Percentiles rank a stretch among this genome's conserved stretches.
Conservation (phyloP, 768 basidiomycete genomes). For the Boletus insuetus region DNA sequence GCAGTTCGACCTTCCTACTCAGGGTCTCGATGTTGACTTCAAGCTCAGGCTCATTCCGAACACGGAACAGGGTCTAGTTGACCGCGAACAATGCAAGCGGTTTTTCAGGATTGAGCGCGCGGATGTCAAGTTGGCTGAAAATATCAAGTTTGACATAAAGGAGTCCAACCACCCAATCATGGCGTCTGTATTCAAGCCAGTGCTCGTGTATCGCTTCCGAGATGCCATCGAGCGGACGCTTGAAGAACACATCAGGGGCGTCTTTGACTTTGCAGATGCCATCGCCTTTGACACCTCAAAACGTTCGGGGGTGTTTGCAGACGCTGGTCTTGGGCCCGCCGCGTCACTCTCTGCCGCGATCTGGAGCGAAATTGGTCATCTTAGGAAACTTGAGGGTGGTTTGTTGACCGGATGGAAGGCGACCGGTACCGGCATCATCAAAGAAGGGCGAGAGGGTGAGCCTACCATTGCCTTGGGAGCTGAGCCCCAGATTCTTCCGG, state of each 20-base stretch:
- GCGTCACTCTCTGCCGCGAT: conserved; percentile 54
- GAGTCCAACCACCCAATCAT: conserved; percentile 65
- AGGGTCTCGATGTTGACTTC: conserved; percentile 68
- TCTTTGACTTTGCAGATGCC: conserved; percentile 53
- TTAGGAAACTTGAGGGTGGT: conserved; percentile 39
- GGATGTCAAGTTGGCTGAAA: conserved; percentile 52
- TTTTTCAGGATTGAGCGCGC: conserved; percentile 61
- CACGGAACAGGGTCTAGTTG: conserved; percentile 37
- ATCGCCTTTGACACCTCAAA: conserved; percentile 57
- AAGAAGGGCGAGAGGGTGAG: conserved; percentile 40
- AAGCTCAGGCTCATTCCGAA: conserved; percentile 63
- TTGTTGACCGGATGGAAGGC: conserved; percentile 45
- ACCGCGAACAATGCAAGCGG: conserved; percentile 44
- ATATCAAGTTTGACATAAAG: conserved; percentile 52
- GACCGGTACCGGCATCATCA: conserved; percentile 64
- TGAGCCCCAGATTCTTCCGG: conserved; percentile 69
- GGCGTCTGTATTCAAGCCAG: conserved; percentile 59
- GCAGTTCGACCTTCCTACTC: conserved; percentile 57
- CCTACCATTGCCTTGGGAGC: conserved; percentile 61
- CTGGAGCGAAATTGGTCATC: conserved; percentile 66
- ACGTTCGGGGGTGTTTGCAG: conserved; percentile 61
- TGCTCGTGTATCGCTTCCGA: conserved; percentile 54
- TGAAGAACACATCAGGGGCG: conserved; percentile 49
- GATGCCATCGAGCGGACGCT: conserved; percentile 60
- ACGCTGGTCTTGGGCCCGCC: conserved; percentile 53